A percentile compares a stretch with the other conserved stretches of the same genome.
Evolutionary conservation across 78 protist genomes (phyloP).

Genomic region (Emiliania huxleyi): DNA sequence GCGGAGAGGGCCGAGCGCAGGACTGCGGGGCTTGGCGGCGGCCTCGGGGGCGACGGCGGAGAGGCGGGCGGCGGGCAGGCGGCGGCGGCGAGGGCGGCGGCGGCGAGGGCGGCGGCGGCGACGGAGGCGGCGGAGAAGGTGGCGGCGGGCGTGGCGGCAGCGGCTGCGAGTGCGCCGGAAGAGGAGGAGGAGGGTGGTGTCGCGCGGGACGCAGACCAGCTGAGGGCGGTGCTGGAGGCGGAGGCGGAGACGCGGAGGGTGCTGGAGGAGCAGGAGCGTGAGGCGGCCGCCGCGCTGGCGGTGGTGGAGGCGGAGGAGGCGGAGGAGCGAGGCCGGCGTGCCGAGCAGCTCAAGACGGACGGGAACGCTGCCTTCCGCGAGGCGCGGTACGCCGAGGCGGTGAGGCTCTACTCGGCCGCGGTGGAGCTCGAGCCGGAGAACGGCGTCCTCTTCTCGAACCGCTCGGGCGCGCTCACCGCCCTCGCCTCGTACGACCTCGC

Average conservation of each 20-base stretch:
- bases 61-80: too few relatives aligned
- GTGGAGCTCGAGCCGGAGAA: not conserved
- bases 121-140: not conserved
- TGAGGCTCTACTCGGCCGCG: not conserved
- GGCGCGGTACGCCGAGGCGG: not conserved
- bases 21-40: too few relatives aligned
- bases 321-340: not conserved
- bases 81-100: not conserved
- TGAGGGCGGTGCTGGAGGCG: too few relatives aligned
- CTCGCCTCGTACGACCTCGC: constrained; percentile 64
- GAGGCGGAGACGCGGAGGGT: too few relatives aligned
- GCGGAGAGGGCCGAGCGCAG: too few relatives aligned
- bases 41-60: too few relatives aligned
- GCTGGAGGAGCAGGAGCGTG: not conserved
- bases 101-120: not conserved
- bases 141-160: not conserved
- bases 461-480: not conserved
- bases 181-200: not conserved
- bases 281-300: not conserved
- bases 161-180: not conserved
- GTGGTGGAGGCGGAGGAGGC: not conserved
- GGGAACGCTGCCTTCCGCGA: not conserved
- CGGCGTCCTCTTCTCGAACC: not conserved
- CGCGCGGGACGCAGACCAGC: too few relatives aligned
- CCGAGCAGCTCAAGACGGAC: not conserved